These are phyloP conservation scores for Typha latifolia DNA, from an alignment of 176 grass and related monocot species.

Conservation along the genomic window DNA sequence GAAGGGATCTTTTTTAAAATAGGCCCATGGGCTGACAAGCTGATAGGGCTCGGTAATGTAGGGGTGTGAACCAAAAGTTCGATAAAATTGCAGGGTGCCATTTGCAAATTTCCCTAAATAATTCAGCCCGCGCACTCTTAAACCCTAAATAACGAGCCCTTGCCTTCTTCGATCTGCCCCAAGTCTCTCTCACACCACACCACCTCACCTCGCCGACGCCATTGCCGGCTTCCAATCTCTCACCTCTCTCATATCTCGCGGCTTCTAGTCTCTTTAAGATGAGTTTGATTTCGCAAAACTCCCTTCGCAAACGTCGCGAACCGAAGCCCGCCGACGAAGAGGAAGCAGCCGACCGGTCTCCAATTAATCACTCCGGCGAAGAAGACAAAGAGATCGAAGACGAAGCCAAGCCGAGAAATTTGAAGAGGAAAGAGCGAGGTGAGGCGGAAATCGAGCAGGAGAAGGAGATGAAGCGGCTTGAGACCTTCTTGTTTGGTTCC, in stretches of 20 bases:
- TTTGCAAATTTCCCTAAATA: too few relatives aligned
- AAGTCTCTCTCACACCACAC: too few relatives aligned
- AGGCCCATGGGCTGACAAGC: too few relatives aligned
- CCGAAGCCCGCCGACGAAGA: conserved; percentile 16
- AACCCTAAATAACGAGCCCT: too few relatives aligned
- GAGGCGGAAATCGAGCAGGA: conserved; percentile 20
- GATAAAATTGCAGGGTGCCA: too few relatives aligned
- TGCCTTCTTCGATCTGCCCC: too few relatives aligned
- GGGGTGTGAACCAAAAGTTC: too few relatives aligned
- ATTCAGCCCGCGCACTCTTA: too few relatives aligned
- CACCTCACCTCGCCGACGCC: too few relatives aligned
- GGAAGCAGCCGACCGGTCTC: conserved; percentile 2
- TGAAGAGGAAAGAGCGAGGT: conserved; percentile 17
- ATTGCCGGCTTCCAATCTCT: too few relatives aligned
- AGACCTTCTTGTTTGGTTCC: conserved; percentile 44
- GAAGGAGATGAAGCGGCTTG: conserved; percentile 48
- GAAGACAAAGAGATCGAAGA: conserved; percentile 16
- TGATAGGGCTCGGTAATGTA: too few relatives aligned
- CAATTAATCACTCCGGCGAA: background rate
- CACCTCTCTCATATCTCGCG: background rate
- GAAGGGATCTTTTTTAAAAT: too few relatives aligned
- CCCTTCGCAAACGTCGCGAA: conserved; percentile 17
- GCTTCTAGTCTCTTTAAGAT: conserved; percentile 16
- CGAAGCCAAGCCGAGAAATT: conserved; percentile 14
- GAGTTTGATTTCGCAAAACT: conserved; percentile 66